Evolutionary conservation across 768 basidiomycete genomes (phyloP).

Genomic region (Lyophyllum shimeji): DNA sequence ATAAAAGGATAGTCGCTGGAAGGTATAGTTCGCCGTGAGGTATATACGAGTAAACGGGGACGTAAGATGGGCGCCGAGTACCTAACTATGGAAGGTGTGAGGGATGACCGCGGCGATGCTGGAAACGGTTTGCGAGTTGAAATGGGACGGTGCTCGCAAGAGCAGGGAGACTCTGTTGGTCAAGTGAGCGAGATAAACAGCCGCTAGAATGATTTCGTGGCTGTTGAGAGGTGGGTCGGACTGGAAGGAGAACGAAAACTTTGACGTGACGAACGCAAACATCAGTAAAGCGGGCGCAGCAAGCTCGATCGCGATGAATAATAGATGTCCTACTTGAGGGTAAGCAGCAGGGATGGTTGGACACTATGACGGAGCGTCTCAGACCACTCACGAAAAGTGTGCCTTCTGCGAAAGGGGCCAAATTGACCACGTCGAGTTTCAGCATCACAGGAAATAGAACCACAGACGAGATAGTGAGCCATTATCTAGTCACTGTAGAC

Average conservation of each 20-base stretch:
- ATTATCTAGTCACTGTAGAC: slow-evolving; percentile 35
- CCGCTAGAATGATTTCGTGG: slow-evolving; percentile 49
- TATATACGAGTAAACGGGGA: slow-evolving; percentile 50
- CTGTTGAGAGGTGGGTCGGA: slow-evolving; percentile 29
- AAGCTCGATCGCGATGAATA: slow-evolving; percentile 79
- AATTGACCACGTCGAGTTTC: slow-evolving; percentile 71
- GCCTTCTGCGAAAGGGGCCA: slow-evolving; percentile 42
- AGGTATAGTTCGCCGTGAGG: slow-evolving; percentile 28
- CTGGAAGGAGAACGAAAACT: slow-evolving; percentile 39
- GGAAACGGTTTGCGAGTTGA: slow-evolving; percentile 68
- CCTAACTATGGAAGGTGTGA: slow-evolving; percentile 69
- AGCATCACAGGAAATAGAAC: slow-evolving; percentile 38
- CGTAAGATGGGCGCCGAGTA: slow-evolving; percentile 68
- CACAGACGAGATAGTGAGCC: slow-evolving; percentile 42
- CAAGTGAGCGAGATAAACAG: slow-evolving; percentile 73
- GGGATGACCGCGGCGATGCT: slow-evolving; percentile 53
- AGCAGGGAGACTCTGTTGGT: slow-evolving; percentile 81
- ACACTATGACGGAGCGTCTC: no score
- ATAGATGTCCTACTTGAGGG: slow-evolving; percentile 4
- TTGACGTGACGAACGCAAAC: slow-evolving; percentile 45
- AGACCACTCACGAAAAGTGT: neutral
- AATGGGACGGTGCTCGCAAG: slow-evolving; percentile 66
- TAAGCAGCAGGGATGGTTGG: no score
- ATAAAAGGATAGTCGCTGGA: slow-evolving; percentile 50
- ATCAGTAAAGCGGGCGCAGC: slow-evolving; percentile 56